Conservation (phyloP, 148 eudicot genomes). For the Cornus kousa region DNA sequence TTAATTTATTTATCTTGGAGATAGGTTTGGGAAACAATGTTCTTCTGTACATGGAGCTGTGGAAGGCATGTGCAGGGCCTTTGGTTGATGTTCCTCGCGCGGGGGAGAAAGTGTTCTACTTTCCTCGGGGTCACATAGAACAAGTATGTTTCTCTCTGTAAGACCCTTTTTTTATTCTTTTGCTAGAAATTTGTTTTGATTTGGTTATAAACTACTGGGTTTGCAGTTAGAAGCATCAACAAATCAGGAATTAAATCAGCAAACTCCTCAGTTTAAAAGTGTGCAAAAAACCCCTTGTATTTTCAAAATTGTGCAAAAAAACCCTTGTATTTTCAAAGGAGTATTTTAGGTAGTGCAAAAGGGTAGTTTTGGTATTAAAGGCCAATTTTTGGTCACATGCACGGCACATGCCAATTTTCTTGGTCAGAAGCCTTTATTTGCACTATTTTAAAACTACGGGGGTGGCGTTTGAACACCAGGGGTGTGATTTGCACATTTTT, state of each 20-base stretch:
- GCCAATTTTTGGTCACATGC: too few species aligned
- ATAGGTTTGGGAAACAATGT: conserved; percentile 33
- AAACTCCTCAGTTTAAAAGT: too few species aligned
- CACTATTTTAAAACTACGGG: too few species aligned
- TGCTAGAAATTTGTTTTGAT: neutral
- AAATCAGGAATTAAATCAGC: conserved; percentile 57
- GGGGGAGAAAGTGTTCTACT: conserved; percentile 74
- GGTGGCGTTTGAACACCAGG: too few species aligned
- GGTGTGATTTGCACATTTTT: too few species aligned
- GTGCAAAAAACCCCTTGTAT: too few species aligned
- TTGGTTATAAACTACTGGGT: conserved; percentile 10
- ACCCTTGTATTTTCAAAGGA: too few species aligned
- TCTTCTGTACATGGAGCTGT: conserved; percentile 69
- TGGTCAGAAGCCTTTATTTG: too few species aligned
- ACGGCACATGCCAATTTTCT: too few species aligned
- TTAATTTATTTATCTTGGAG: neutral
- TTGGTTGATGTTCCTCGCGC: conserved; percentile 68
- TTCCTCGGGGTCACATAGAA: conserved; percentile 96
- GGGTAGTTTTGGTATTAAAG: too few species aligned
- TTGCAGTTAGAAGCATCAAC: conserved; percentile 75
- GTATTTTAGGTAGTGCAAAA: too few species aligned
- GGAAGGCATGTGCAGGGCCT: conserved; percentile 96
- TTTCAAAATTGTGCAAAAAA: too few species aligned
- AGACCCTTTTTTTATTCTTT: neutral
- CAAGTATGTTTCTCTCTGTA: conserved; percentile 44